A percentile compares a stretch with the other conserved stretches of the same genome.
Evolutionary conservation across 1,284 basidiomycete genomes (phyloP).

Genomic region (Bondarzewia mesenterica): DNA sequence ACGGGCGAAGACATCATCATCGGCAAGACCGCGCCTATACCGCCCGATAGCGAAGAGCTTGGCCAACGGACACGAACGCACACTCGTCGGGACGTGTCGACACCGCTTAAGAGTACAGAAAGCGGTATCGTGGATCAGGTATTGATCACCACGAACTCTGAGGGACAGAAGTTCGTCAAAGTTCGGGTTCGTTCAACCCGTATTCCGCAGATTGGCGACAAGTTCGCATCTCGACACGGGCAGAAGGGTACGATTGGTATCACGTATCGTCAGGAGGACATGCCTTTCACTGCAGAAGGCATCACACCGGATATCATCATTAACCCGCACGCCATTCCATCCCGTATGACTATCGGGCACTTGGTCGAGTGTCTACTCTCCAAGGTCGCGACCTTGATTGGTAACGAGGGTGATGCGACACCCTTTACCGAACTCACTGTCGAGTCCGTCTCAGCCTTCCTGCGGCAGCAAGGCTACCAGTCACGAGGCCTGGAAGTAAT

Average conservation of each 20-base stretch:
- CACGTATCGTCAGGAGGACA: slow-evolving; percentile 98
- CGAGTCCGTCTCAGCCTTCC: slow-evolving; percentile 83
- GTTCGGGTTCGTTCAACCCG: slow-evolving; percentile 93
- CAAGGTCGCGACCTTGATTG: slow-evolving; percentile 94
- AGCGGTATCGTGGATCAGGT: slow-evolving; percentile 98
- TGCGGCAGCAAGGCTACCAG: slow-evolving; percentile 86
- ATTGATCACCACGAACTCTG: slow-evolving; percentile 90
- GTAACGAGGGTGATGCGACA: slow-evolving; percentile 96
- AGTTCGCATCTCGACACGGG: slow-evolving; percentile 98
- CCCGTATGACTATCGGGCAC: slow-evolving; percentile 99
- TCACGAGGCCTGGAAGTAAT: slow-evolving; percentile 96
- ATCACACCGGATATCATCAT: slow-evolving; percentile 97
- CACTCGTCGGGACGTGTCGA: slow-evolving; percentile 91
- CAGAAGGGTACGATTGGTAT: slow-evolving; percentile 99
- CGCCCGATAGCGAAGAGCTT: slow-evolving; percentile 93
- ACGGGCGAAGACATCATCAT: slow-evolving; percentile 98
- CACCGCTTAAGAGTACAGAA: slow-evolving; percentile 96
- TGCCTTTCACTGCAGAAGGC: slow-evolving; percentile 97
- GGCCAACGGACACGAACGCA: slow-evolving; percentile 91
- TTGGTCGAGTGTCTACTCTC: slow-evolving; percentile 97
- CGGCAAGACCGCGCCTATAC: slow-evolving; percentile 96
- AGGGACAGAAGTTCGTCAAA: slow-evolving; percentile 98
- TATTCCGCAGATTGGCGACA: slow-evolving; percentile 97
- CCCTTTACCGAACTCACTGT: slow-evolving; percentile 98
- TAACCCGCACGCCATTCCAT: slow-evolving; percentile 99